These are phyloP conservation scores for Pichia sp. DNA, from an alignment of 1,139 yeast genomes.

Conservation along the genomic window DNA sequence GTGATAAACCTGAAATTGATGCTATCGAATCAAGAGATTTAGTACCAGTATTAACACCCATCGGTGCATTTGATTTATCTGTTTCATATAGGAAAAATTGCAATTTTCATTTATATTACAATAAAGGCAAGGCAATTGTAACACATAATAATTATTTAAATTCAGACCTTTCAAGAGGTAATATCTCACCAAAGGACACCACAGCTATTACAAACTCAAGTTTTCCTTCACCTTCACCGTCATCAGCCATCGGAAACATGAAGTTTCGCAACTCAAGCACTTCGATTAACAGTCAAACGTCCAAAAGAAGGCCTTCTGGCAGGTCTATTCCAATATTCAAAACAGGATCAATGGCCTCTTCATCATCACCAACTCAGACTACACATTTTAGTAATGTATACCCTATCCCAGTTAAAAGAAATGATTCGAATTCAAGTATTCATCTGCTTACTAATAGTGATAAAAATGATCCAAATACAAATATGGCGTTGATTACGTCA, in stretches of 20 bases:
- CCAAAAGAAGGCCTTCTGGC: conserved; percentile 24
- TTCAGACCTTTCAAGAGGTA: no score
- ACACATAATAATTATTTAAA: no score
- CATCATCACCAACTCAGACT: conserved; percentile 37
- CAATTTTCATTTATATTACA: conserved; percentile 44
- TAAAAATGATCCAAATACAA: conserved; percentile 1
- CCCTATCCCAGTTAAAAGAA: conserved; percentile 35
- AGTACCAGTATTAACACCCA: conserved; percentile 64
- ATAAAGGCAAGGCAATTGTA: background rate
- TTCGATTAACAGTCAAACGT: conserved; percentile 19
- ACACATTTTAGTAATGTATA: conserved; percentile 26
- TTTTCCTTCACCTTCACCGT: background rate
- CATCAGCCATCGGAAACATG: conserved; percentile 14
- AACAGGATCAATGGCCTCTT: conserved; percentile 50
- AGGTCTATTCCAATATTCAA: conserved; percentile 52
- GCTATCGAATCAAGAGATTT: conserved; percentile 35
- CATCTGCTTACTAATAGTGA: conserved; percentile 13
- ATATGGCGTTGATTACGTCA: conserved; percentile 12
- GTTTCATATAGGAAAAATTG: conserved; percentile 74
- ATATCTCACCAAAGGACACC: no score
- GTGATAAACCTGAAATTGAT: conserved; percentile 11
- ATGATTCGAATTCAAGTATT: conserved; percentile 49
- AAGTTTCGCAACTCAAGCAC: conserved; percentile 19
- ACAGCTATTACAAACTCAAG: background rate
- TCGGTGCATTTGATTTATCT: conserved; percentile 67